phyloP scores from a whole-genome alignment of 1,284 basidiomycete species.

The Microbotryum lychnidis-dioicae region DNA sequence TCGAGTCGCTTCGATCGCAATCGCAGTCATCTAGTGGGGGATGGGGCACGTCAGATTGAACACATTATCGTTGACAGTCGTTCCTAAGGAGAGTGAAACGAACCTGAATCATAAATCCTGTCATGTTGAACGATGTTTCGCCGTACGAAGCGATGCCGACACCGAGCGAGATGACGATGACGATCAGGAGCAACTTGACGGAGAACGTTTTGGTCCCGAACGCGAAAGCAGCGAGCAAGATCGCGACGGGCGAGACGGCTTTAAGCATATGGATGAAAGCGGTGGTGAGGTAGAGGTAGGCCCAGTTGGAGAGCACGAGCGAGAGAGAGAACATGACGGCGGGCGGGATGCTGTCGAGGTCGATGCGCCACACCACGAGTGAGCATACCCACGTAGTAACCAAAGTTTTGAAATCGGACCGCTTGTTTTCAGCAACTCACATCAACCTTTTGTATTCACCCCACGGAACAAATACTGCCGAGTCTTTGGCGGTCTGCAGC shows the following conservation, averaged over 20 bases:
- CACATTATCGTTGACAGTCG: too few relatives aligned
- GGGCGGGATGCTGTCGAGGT: slow-evolving; percentile 20
- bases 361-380: not conserved
- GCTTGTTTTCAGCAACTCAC: not conserved
- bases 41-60: too few relatives aligned
- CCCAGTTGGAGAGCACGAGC: slow-evolving; percentile 28
- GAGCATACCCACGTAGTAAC: not conserved
- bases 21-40: slow-evolving; percentile 22
- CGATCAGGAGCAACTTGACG: slow-evolving; percentile 18
- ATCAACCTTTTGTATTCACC: slow-evolving; percentile 17
- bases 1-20: slow-evolving; percentile 30
- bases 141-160: slow-evolving; percentile 28
- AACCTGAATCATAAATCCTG: slow-evolving; percentile 26
- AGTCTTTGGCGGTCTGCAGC: not conserved
- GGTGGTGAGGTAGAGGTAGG: slow-evolving; percentile 9
- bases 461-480: not conserved
- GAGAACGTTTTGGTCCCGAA: slow-evolving; percentile 25
- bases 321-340: slow-evolving; percentile 29
- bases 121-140: slow-evolving; percentile 17
- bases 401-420: not conserved
- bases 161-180: slow-evolving; percentile 26
- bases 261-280: slow-evolving; percentile 24
- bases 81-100: too few relatives aligned
- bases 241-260: slow-evolving; percentile 28
- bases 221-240: slow-evolving; percentile 29